phyloP scores from a whole-genome alignment of 306 rosid species.

The Trichosanthes cucumerina region DNA sequence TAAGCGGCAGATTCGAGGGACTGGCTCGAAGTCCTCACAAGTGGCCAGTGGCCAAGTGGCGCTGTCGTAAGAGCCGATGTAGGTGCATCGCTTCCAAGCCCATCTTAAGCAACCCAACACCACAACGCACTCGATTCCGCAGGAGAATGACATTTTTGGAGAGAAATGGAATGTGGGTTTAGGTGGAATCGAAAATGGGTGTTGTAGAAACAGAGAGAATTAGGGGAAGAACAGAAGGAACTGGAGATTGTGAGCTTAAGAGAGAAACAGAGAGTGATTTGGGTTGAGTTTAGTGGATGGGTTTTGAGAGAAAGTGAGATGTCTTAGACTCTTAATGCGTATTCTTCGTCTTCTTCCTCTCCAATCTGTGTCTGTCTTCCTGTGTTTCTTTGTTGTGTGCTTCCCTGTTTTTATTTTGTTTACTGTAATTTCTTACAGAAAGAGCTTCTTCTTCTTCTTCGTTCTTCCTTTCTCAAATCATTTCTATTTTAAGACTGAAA shows the following conservation, averaged over 20 bases:
- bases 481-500: no score
- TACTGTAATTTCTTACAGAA: no score
- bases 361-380: neutral
- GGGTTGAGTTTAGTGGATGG: neutral
- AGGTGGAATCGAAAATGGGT: neutral
- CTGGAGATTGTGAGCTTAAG: neutral
- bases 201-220: neutral
- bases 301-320: neutral
- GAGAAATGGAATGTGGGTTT: neutral
- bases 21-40: slow-evolving; percentile 45
- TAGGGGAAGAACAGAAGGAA: neutral
- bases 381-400: no score
- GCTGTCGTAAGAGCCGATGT: slow-evolving; percentile 77
- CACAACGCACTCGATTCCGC: slow-evolving; percentile 71
- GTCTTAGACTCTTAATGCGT: no score
- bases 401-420: no score
- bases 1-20: slow-evolving; percentile 71
- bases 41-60: slow-evolving; percentile 68
- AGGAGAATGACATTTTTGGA: slow-evolving; percentile 46
- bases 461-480: neutral
- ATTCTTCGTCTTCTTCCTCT: neutral
- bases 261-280: neutral
- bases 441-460: no score
- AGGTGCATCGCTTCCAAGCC: slow-evolving; percentile 90
- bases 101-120: slow-evolving; percentile 70